Evolutionary conservation across 2,329 filamentous ascomycete species (phyloP), one percentile per base, ranked within the genome.

Genomic region (Fusarium virguliforme): DNA sequence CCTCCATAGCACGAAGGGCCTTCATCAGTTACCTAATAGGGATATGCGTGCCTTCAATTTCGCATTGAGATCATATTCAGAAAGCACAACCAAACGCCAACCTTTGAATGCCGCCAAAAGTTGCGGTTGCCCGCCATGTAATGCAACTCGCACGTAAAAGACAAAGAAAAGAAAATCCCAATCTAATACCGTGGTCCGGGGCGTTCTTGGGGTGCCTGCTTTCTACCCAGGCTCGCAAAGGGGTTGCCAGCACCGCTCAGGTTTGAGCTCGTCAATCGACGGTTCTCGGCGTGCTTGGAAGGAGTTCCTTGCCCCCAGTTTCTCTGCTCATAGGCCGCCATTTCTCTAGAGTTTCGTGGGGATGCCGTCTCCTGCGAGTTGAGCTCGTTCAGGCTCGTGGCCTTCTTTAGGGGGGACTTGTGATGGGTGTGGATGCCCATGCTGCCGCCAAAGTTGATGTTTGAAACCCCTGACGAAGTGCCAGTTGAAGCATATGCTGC

Each of bases 371-470:
- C 80, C 9, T 76, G 81, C 13, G 73, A 77, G 73, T 85, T 83
- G 46, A 89, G 84, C 62, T 92, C 80, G 81, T 89, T 81, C 83
- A 93, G 74, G 85, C 89, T 89, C 13, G 84, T 84, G 2, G 92
- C 87, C 79, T 97, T 97, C 75, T 94, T 92, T 12, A 98, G 81
- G 0, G 95, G 95, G 10, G 94, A 97, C 41, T 91, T 92, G 6
- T 90, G 90, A 79, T 97, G 94, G 6, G 88, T 91, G 79, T 91
- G 94, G 1, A 97, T 87, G 13, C 95, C 94, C 55, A 97, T 84
- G 77, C 88, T 95, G 3, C 95, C 94, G 15, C 94, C 94, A 77
- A 83, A 83, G 64, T 75, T 79, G 5, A 74, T 60, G 8, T 68
- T 78, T 2, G 77, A 63, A 54, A 70, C 73, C 6, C 75, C 62